A percentile compares a stretch with the other conserved stretches of the same genome.
These are phyloP conservation scores for Penicillium oxalicum DNA, from an alignment of 2,329 filamentous ascomycete species.

Conservation along the genomic window DNA sequence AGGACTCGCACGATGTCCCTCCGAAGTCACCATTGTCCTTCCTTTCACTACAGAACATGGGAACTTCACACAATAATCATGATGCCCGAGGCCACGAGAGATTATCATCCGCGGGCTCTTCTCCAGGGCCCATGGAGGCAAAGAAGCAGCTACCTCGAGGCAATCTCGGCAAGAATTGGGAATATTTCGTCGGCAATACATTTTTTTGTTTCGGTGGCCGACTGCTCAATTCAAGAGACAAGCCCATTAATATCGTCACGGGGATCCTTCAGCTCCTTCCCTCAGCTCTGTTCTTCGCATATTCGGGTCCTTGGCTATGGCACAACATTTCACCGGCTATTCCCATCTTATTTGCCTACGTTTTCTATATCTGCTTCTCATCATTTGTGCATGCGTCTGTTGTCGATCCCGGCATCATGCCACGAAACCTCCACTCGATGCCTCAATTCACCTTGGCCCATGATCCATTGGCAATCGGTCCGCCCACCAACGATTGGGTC, in stretches of 20 bases:
- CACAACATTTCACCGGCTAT: slow-evolving; percentile 78
- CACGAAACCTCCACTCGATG: slow-evolving; percentile 84
- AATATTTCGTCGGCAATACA: slow-evolving; percentile 93
- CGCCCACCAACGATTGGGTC: slow-evolving; percentile 88
- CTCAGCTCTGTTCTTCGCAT: slow-evolving; percentile 74
- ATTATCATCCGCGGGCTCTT: slow-evolving; percentile 72
- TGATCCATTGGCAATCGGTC: slow-evolving; percentile 74
- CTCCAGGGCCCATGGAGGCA: slow-evolving; percentile 57
- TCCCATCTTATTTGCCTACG: slow-evolving; percentile 81
- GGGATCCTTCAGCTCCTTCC: slow-evolving; percentile 75
- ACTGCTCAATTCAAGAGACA: slow-evolving; percentile 78
- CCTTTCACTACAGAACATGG: slow-evolving; percentile 56
- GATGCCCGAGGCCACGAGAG: slow-evolving; percentile 68
- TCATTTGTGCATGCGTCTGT: slow-evolving; percentile 91
- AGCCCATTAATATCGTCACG: slow-evolving; percentile 84
- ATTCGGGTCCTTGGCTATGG: slow-evolving; percentile 80
- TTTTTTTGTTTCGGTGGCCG: slow-evolving; percentile 81
- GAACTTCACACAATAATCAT: slow-evolving; percentile 44
- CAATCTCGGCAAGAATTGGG: slow-evolving; percentile 65
- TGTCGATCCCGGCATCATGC: slow-evolving; percentile 88
- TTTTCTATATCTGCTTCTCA: slow-evolving; percentile 85
- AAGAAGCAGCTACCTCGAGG: slow-evolving; percentile 36
- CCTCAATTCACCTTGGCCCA: slow-evolving; percentile 69
- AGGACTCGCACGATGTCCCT: slow-evolving; percentile 52
- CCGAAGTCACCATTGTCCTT: slow-evolving; percentile 71